phyloP scores from a whole-genome alignment of 2,329 filamentous ascomycete genomes.

The Ophidiomyces ophidiicola region DNA sequence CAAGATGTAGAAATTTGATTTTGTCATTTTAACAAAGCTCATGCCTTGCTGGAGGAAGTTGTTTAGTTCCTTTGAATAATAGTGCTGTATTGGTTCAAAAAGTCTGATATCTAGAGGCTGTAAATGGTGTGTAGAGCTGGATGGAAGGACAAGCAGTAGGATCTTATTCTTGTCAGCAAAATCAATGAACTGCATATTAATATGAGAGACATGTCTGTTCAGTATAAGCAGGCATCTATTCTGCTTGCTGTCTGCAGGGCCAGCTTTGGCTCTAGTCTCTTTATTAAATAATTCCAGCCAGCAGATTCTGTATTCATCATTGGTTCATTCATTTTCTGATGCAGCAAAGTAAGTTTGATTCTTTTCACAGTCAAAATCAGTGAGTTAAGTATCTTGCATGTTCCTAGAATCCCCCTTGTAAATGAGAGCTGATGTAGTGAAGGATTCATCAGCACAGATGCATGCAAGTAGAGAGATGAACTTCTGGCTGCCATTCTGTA shows the following conservation, averaged over 20 bases:
- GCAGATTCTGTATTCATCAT: conserved; percentile 4
- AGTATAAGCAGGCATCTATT: conserved; percentile 6
- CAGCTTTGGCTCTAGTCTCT: background rate
- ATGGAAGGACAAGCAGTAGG: conserved; percentile 6
- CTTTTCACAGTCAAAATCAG: conserved; percentile 2
- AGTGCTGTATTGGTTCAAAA: background rate
- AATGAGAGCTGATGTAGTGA: conserved; percentile 3
- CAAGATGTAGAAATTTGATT: conserved; percentile 4
- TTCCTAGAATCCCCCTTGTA: conserved; percentile 2
- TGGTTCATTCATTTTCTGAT: conserved; percentile 8
- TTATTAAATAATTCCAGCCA: conserved; percentile 5
- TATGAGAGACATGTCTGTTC: conserved; percentile 5
- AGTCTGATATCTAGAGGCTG: conserved; percentile 6
- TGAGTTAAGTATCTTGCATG: conserved; percentile 9
- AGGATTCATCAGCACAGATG: conserved; percentile 3
- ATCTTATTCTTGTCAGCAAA: background rate
- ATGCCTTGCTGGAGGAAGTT: background rate
- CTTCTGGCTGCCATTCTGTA: background rate
- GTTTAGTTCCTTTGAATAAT: conserved; percentile 3
- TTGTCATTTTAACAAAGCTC: conserved; percentile 2
- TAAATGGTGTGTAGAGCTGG: conserved; percentile 9
- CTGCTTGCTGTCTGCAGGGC: too few relatives aligned
- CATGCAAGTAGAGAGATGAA: conserved; percentile 6
- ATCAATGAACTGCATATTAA: conserved; percentile 10
- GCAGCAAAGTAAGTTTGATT: conserved; percentile 7